A percentile compares a stretch with the other conserved stretches of the same genome.
Evolutionary conservation across 768 basidiomycete species (phyloP).

Genomic region (Fibroporia radiculosa): DNA sequence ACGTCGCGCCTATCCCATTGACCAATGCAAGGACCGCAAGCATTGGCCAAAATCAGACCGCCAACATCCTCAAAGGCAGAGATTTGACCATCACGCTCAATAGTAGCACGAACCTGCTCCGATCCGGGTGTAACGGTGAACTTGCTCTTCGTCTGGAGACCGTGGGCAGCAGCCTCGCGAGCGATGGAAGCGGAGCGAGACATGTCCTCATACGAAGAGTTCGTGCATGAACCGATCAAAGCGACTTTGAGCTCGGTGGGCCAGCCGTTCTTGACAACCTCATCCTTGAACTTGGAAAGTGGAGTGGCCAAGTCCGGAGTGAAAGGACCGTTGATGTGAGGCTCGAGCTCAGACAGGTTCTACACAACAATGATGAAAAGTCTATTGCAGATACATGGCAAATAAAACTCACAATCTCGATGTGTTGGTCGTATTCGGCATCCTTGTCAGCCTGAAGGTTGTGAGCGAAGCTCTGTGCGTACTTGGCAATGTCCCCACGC

Average conservation of each 20-base stretch:
- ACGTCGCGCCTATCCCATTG: conserved; percentile 98
- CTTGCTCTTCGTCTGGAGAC: conserved; percentile 81
- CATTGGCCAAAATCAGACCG: conserved; percentile 93
- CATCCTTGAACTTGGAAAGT: conserved; percentile 88
- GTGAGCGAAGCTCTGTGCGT: conserved; percentile 83
- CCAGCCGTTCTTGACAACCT: conserved; percentile 94
- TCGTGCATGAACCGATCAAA: conserved; percentile 99
- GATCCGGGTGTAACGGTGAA: conserved; percentile 99
- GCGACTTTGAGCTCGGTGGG: conserved; percentile 95
- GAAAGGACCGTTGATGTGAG: conserved; percentile 99
- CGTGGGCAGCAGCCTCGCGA: conserved; percentile 79
- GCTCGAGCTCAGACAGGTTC: conserved; percentile 97
- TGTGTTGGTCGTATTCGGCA: conserved; percentile 89
- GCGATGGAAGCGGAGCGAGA: conserved; percentile 94
- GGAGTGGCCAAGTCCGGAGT: conserved; percentile 99
- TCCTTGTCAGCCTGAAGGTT: conserved; percentile 84
- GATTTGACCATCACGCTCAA: conserved; percentile 93
- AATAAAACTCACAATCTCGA: conserved; percentile 68
- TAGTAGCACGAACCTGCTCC: conserved; percentile 97
- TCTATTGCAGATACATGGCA: neutral
- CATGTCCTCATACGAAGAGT: conserved; percentile 99
- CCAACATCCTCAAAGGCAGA: conserved; percentile 81
- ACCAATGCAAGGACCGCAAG: conserved; percentile 98
- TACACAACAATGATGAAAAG: conserved; percentile 19
- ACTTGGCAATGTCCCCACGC: conserved; percentile 78